Base-by-base conservation (phyloP, 2,329 filamentous ascomycete species). In the Neophaeococcomyces mojaviensis region DNA sequence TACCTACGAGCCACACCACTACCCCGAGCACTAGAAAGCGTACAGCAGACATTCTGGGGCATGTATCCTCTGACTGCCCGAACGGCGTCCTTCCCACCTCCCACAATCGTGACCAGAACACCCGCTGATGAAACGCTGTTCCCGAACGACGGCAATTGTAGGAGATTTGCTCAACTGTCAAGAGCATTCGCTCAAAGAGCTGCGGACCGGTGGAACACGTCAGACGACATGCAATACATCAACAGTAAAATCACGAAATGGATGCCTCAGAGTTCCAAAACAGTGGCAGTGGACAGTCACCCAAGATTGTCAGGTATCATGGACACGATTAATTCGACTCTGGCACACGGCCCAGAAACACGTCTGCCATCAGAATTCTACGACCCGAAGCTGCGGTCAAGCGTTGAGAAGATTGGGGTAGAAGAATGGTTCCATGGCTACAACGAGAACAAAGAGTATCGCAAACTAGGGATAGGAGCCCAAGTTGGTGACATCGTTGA, bases 391-490 rank as follows among this genome's bases (percentile, higher is more conserved):
- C 79, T 76, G 3, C 74, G 79, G 40, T 72, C 73, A 3, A 84
- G 88, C 50, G 78, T 92, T 47, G 79, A 85, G 47, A 72, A 73
- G 30, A 80, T 96, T 48, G 80, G 77, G 22, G 81, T 89, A 0
- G 89, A 98, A 58, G 92, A 97, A 67, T 97, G 92, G 92, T 97
- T 84, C 63, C 71, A 78, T 16, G 90, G 92, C 2, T 97, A 94
- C 63, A 75, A 75, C 47, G 89, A 96, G 65, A 88, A 80, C 50
- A 68, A 70, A 34, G 92, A 97, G 65, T 97, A 95, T 67, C 83
- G 90, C n/a, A 79, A 77, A 53, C 73, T 97, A 2, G 92, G 90
- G 2, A 92, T 96, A 51, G 92, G 92, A 22, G 78, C 77, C 9
- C 71, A 97, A 8, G 72, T 95, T 60, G 90, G 88, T 24, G 90